A percentile compares a stretch with the other conserved stretches of the same genome.
Conservation (phyloP, 108 stramenopile genomes). For the Skeletonema costatum region DNA sequence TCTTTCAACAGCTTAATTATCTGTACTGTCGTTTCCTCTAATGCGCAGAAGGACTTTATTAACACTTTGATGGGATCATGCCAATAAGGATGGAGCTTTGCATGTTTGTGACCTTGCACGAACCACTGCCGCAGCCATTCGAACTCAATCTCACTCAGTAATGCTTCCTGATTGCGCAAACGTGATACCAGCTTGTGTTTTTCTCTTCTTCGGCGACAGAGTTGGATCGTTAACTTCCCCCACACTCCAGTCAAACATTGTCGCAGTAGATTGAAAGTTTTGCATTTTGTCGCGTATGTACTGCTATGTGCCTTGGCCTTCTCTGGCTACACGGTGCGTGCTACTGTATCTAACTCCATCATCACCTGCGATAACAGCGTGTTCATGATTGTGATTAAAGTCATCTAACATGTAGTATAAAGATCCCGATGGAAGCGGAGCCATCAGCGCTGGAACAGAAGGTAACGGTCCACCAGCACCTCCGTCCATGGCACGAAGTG, state of each 20-base stretch:
- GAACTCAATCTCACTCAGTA: conserved; percentile 78
- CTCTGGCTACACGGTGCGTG: conserved; percentile 70
- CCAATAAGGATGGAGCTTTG: conserved; percentile 58
- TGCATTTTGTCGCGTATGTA: conserved; percentile 55
- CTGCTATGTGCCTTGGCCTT: conserved; percentile 55
- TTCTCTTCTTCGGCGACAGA: conserved; percentile 10
- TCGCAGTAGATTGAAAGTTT: conserved; percentile 1
- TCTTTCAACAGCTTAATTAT: conserved; percentile 7
- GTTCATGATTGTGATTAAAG: conserved; percentile 88
- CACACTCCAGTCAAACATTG: conserved; percentile 6
- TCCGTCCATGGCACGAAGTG: conserved; percentile 59
- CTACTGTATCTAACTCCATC: conserved; percentile 54
- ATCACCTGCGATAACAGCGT: conserved; percentile 70
- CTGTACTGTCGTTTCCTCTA: conserved; percentile 13
- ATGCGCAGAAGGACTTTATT: conserved; percentile 12
- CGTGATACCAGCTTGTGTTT: conserved; percentile 23
- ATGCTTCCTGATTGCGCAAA: conserved; percentile 43
- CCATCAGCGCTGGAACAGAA: conserved; percentile 33
- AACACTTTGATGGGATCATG: conserved; percentile 45
- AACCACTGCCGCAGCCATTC: conserved; percentile 87
- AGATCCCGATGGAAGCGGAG: conserved; percentile 61
- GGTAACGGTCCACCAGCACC: conserved; percentile 29
- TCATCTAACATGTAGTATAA: conserved; percentile 88
- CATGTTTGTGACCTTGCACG: conserved; percentile 72
- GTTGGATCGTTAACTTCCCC: not conserved